A percentile compares a stretch with the other conserved stretches of the same genome.
Evolutionary conservation across 805 yeast genomes (phyloP).

Genomic region (Debaryomyces hansenii): DNA sequence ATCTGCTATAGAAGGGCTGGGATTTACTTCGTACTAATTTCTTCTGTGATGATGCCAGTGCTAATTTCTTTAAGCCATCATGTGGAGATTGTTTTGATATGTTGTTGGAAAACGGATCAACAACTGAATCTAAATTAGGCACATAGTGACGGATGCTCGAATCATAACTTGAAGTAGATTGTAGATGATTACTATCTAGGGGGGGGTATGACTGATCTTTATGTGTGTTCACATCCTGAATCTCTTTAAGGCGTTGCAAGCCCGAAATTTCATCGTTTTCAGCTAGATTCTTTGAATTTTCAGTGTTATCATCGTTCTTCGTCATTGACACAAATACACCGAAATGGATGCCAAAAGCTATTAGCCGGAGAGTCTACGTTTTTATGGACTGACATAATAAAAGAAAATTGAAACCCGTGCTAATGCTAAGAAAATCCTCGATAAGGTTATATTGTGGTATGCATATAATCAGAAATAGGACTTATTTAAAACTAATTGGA

Average conservation of each 20-base stretch:
- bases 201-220: not conserved
- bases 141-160: not conserved
- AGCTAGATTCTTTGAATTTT: not conserved
- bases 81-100: not conserved
- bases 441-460: too few relatives aligned
- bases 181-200: not conserved
- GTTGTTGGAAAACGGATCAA: not conserved
- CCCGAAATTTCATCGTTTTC: constrained; percentile 1
- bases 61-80: not conserved
- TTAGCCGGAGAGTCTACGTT: too few relatives aligned
- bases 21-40: constrained; percentile 10
- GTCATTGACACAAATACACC: not conserved
- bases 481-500: too few relatives aligned
- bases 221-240: not conserved
- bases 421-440: too few relatives aligned
- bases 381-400: too few relatives aligned
- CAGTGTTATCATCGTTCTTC: not conserved
- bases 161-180: not conserved
- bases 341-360: too few relatives aligned
- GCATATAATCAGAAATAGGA: too few relatives aligned
- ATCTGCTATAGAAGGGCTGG: constrained; percentile 10
- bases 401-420: too few relatives aligned
- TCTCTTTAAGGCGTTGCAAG: not conserved
- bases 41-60: not conserved
- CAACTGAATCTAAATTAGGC: not conserved